Evolutionary conservation across 257 asterid species (phyloP).

Genomic region (Rauvolfia tetraphylla): DNA sequence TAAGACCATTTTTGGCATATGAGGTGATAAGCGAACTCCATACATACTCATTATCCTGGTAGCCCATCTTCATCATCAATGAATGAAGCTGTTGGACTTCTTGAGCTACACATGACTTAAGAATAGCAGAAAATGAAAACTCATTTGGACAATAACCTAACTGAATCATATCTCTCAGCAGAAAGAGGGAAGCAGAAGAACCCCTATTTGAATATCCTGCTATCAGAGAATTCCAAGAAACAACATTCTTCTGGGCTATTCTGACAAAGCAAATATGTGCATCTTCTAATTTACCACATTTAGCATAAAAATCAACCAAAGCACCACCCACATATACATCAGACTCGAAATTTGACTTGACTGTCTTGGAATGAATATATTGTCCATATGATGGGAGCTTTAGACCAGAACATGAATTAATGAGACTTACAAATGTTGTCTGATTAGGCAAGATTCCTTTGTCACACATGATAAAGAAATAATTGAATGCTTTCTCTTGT

Average conservation of each 20-base stretch:
- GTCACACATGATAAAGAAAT: constrained; percentile 40
- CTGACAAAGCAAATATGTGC: constrained; percentile 59
- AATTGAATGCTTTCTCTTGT: constrained; percentile 38
- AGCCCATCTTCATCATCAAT: constrained; percentile 51
- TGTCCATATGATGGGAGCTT: constrained; percentile 42
- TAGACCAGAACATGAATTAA: constrained; percentile 47
- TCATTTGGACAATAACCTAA: constrained; percentile 55
- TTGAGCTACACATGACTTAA: constrained; percentile 38
- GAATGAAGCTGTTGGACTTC: constrained; percentile 75
- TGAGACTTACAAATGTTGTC: constrained; percentile 40
- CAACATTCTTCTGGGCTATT: constrained; percentile 54
- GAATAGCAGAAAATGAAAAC: constrained; percentile 51
- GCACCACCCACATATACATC: constrained; percentile 56
- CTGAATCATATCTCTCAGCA: constrained; percentile 56
- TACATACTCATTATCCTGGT: constrained; percentile 48
- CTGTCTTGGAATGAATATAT: constrained; percentile 49
- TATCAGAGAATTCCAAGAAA: constrained; percentile 78
- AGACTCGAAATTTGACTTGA: constrained; percentile 47
- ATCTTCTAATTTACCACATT: constrained; percentile 43
- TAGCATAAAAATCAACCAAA: constrained; percentile 63
- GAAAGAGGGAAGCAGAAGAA: constrained; percentile 33
- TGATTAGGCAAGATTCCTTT: constrained; percentile 52
- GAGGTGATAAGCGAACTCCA: constrained; percentile 59
- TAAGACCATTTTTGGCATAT: constrained; percentile 51
- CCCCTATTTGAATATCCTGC: constrained; percentile 55